Percentiles rank a stretch among this genome's conserved stretches.
These are phyloP conservation scores for Sugiyamaella valdiviana DNA, from an alignment of 805 yeast species.

Conservation along the genomic window DNA sequence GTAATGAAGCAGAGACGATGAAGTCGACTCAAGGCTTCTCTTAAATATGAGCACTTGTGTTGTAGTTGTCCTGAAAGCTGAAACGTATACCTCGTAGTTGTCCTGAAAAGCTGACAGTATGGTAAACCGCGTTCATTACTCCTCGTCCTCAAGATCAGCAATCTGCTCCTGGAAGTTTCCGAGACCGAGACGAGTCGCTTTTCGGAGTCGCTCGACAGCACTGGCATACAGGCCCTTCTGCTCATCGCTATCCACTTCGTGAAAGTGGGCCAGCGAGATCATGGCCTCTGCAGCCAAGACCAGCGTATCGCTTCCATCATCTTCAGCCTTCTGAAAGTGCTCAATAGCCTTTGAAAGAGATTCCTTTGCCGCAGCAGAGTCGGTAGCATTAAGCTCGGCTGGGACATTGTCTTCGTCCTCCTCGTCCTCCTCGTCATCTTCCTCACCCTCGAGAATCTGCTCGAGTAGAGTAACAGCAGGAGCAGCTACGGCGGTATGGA, in stretches of 20 bases:
- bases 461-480: conserved; percentile 28
- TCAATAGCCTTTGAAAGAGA: conserved; percentile 49
- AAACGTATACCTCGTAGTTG: no score
- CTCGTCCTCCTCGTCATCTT: conserved; percentile 17
- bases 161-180: conserved; percentile 34
- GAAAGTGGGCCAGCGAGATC: conserved; percentile 70
- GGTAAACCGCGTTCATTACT: no score
- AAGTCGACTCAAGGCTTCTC: no score
- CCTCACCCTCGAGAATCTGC: conserved; percentile 24
- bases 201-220: conserved; percentile 62
- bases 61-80: no score
- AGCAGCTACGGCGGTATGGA: conserved; percentile 26
- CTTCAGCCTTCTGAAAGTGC: conserved; percentile 53
- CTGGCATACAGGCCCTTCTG: conserved; percentile 60
- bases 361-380: conserved; percentile 37
- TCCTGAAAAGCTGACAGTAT: no score
- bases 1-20: no score
- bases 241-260: conserved; percentile 55
- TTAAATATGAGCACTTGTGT: no score
- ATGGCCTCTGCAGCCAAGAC: conserved; percentile 81
- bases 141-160: conserved; percentile 26
- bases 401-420: conserved; percentile 41
- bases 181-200: conserved; percentile 45
- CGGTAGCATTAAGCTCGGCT: conserved; percentile 33
- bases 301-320: conserved; percentile 74